A percentile compares a stretch with the other conserved stretches of the same genome.
These are phyloP conservation scores for Terana coerulea DNA, from an alignment of 768 basidiomycete genomes.

Conservation along the genomic window DNA sequence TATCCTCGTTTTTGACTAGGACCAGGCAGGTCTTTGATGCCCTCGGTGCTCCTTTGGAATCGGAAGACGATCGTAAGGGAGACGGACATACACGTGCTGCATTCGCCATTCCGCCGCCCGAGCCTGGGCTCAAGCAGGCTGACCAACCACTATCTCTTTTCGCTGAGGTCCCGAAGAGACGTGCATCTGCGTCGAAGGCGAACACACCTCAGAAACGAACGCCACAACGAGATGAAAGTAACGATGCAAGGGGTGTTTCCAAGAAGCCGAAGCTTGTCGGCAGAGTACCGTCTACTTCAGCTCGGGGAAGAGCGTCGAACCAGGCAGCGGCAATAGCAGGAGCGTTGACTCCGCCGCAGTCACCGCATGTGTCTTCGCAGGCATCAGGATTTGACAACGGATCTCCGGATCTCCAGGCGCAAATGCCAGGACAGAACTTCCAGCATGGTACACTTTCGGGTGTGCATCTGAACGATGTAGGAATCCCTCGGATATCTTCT, in stretches of 20 bases:
- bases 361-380: too few species aligned
- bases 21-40: background rate
- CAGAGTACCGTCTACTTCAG: background rate
- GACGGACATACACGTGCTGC: background rate
- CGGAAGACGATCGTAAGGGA: background rate
- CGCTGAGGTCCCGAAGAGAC: background rate
- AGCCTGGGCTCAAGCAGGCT: background rate
- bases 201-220: background rate
- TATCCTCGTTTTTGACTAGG: too few species aligned
- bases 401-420: too few species aligned
- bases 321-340: background rate
- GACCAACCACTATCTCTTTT: background rate
- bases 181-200: background rate
- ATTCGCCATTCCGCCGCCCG: background rate
- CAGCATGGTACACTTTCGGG: too few species aligned
- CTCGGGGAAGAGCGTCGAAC: background rate
- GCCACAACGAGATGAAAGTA: background rate
- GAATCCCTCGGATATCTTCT: too few species aligned
- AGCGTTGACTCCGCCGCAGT: too few species aligned
- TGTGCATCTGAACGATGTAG: too few species aligned
- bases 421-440: too few species aligned
- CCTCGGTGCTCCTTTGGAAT: background rate
- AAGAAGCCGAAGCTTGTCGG: background rate
- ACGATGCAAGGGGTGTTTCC: background rate
- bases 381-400: too few species aligned